Percentiles rank a stretch among this genome's conserved stretches.
These are phyloP conservation scores for Rachicladosporium sp. DNA, from an alignment of 2,329 filamentous ascomycete genomes.

Conservation along the genomic window DNA sequence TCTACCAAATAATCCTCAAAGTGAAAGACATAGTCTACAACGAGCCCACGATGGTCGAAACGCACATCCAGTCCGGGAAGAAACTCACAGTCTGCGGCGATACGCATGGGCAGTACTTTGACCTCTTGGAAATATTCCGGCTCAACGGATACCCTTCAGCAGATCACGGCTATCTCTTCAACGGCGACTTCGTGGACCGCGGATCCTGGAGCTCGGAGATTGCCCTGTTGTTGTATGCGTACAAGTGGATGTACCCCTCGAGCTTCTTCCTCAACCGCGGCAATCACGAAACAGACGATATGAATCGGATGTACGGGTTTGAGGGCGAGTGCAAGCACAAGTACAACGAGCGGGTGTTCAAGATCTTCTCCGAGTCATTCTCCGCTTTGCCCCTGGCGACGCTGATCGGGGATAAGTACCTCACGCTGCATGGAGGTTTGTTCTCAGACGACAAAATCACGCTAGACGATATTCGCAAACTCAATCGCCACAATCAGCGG, in stretches of 20 bases:
- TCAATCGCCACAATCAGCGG: constrained; percentile 79
- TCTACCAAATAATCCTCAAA: constrained; percentile 87
- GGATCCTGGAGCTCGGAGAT: constrained; percentile 99
- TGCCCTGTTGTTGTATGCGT: constrained; percentile 80
- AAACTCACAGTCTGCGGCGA: constrained; percentile 91
- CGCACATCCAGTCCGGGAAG: constrained; percentile 64
- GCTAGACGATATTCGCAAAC: constrained; percentile 83
- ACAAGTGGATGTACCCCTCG: constrained; percentile 81
- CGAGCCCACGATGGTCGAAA: constrained; percentile 94
- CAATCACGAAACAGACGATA: constrained; percentile 96
- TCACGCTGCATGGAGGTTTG: constrained; percentile 85
- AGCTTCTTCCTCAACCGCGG: constrained; percentile 89
- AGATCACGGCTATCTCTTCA: constrained; percentile 91
- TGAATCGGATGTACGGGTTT: constrained; percentile 98
- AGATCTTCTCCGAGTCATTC: constrained; percentile 96
- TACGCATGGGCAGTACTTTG: constrained; percentile 96
- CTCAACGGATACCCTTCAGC: constrained; percentile 76
- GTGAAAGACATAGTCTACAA: constrained; percentile 82
- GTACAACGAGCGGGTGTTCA: constrained; percentile 93
- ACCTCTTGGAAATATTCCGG: constrained; percentile 90
- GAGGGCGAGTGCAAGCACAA: constrained; percentile 98
- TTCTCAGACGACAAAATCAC: constrained; percentile 93
- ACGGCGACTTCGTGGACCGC: constrained; percentile 95
- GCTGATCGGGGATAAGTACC: constrained; percentile 77
- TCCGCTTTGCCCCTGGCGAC: constrained; percentile 87